Base-by-base conservation (phyloP, 2,329 filamentous ascomycete species). In the Phyllosticta paracitricarpa region DNA sequence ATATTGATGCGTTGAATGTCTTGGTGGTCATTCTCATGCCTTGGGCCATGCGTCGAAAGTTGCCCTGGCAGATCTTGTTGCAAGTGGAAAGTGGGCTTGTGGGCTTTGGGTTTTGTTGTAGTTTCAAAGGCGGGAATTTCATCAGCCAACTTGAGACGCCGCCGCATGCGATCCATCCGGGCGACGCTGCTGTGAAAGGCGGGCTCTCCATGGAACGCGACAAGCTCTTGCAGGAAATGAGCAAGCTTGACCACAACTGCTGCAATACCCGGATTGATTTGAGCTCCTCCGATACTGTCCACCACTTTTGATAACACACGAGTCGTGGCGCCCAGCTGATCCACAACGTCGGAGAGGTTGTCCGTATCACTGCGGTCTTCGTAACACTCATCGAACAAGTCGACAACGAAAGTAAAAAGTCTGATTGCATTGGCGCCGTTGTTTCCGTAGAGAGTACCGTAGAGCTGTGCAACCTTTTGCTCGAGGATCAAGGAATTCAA, bases 401-500 rank as follows among this genome's bases (percentile, higher is more conserved):
- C 63, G 54, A 64, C 66, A 24, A 70, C 56, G 54, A 66, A 64
- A 12, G 67, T 63, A 19, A 75, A 71, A 64, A 74, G 73, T 8
- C 66, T 61, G 35, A 75, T 59, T 8, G 67, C 72, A 40, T 68
- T 64, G 2, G 62, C 66, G 12, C 72, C 71, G 56, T 70, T 68
- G 14, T 64, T 65, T 9, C 73, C 72, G 55, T 68, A 65, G 26
- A 76, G 67, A 62, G 71, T 73, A 10, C 70, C 73, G 63, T 75
- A 75, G 4, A 76, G 53, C 7, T 56, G 61, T 12, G 70, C 70
- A 6, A 76, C 68, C 33, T 64, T 67, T 2, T 70, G 74, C 61
- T 76, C 72, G 1, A 74, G 63, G 3, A 72, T 67, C 9, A 75
- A 66, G 55, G 69, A 72, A 33, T 73, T 67, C 12, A 76, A 58